phyloP scores from a whole-genome alignment of 352 stramenopile species.

The Globisporangium solare region DNA sequence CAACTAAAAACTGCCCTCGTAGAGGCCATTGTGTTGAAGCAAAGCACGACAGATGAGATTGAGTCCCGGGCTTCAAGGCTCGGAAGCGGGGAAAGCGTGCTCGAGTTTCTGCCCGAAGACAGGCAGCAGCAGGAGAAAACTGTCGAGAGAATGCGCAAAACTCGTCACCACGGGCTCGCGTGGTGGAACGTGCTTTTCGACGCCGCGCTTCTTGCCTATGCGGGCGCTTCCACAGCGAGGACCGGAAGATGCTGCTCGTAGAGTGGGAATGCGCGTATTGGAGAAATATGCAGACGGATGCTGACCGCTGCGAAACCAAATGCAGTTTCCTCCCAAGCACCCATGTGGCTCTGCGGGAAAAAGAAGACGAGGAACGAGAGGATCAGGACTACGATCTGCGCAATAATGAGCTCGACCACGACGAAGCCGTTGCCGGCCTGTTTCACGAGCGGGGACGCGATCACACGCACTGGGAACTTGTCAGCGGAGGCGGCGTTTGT shows the following conservation, averaged over 20 bases:
- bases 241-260: conserved; percentile 18
- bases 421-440: conserved; percentile 1
- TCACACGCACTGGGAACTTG: conserved; percentile 17
- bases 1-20: conserved; percentile 24
- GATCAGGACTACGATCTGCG: neutral
- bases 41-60: conserved; percentile 31
- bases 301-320: neutral
- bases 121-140: conserved; percentile 17
- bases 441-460: neutral
- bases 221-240: conserved; percentile 11
- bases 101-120: conserved; percentile 38
- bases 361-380: neutral
- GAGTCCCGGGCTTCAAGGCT: conserved; percentile 21
- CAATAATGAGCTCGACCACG: neutral
- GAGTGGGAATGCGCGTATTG: conserved; percentile 14
- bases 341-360: conserved; percentile 16
- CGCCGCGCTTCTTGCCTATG: conserved; percentile 38
- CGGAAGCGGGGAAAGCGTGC: conserved; percentile 24
- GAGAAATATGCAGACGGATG: conserved; percentile 2
- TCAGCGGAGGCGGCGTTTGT: conserved; percentile 18
- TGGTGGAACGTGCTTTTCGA: conserved; percentile 56
- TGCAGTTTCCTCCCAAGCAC: conserved; percentile 22
- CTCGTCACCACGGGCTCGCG: conserved; percentile 21
- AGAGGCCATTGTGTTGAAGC: conserved; percentile 19
- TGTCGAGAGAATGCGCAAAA: conserved; percentile 12